Percentiles rank a stretch among this genome's conserved stretches.
phyloP scores from a whole-genome alignment of 352 stramenopile species.

The Pythium rhizo-oryzae region DNA sequence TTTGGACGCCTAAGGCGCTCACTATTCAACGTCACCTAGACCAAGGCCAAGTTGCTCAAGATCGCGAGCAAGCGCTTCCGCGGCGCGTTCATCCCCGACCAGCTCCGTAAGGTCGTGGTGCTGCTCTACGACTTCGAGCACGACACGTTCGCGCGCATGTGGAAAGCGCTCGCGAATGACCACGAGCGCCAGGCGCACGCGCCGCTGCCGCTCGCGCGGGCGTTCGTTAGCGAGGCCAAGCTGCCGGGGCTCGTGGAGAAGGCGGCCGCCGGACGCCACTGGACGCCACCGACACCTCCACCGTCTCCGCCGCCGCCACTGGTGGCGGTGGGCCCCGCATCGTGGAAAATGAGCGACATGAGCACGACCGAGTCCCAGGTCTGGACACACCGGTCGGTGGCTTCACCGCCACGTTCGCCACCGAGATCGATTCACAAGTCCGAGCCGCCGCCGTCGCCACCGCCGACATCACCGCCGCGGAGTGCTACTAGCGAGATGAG shows the following conservation, averaged over 20 bases:
- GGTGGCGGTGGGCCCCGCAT: neutral
- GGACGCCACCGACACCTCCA: neutral
- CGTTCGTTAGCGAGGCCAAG: constrained; percentile 16
- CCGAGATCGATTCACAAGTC: neutral
- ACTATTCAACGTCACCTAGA: neutral
- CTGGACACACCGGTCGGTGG: neutral
- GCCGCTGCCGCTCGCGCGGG: constrained; percentile 9
- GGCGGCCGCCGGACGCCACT: neutral
- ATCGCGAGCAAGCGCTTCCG: constrained; percentile 9
- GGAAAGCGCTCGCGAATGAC: constrained; percentile 2
- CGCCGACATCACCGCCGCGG: neutral
- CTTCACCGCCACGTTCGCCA: neutral
- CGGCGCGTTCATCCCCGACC: constrained; percentile 10
- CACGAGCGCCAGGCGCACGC: neutral
- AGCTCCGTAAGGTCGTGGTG: constrained; percentile 17
- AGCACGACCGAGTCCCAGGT: constrained; percentile 9
- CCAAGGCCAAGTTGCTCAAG: constrained; percentile 19
- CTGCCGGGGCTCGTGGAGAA: constrained; percentile 12
- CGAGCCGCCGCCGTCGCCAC: neutral
- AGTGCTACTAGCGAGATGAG: neutral
- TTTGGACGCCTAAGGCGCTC: neutral
- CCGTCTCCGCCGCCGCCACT: neutral
- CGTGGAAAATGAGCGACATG: constrained; percentile 2
- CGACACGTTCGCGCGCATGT: constrained; percentile 9
- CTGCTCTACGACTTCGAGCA: constrained; percentile 23